Conservation (phyloP, 352 stramenopile species). For the Phytophthora hybrid region DNA sequence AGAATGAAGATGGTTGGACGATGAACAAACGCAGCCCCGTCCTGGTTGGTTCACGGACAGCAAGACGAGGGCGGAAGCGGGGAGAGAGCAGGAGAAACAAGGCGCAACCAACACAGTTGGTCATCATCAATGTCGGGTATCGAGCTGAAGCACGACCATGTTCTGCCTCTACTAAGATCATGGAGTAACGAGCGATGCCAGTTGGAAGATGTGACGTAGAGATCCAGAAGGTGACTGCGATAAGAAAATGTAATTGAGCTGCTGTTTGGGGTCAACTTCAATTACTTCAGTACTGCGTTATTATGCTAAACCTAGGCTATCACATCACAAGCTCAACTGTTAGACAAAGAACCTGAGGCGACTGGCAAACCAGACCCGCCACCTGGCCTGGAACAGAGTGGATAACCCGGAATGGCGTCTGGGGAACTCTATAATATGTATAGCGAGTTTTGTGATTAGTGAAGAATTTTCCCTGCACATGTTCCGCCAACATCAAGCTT, state of each 20-base stretch:
- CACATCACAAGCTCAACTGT: neutral
- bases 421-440: slow-evolving; percentile 8
- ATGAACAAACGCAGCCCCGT: neutral
- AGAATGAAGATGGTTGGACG: slow-evolving; percentile 8
- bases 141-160: neutral
- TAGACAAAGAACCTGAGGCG: slow-evolving; percentile 10
- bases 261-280: slow-evolving; percentile 18
- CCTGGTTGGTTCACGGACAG: slow-evolving; percentile 18
- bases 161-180: slow-evolving; percentile 30
- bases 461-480: too few species aligned
- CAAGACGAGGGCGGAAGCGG: neutral
- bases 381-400: slow-evolving; percentile 16
- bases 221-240: slow-evolving; percentile 9
- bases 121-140: slow-evolving; percentile 22
- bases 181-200: neutral
- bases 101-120: slow-evolving; percentile 9
- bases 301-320: too few species aligned
- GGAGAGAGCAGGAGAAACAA: slow-evolving; percentile 18
- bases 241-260: slow-evolving; percentile 16
- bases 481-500: neutral
- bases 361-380: slow-evolving; percentile 8
- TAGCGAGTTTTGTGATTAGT: too few species aligned
- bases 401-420: slow-evolving; percentile 1
- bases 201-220: slow-evolving; percentile 6
- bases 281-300: slow-evolving; percentile 17